Base-by-base conservation (phyloP, 306 rosid species). In the Lathyrus tuberosus region DNA sequence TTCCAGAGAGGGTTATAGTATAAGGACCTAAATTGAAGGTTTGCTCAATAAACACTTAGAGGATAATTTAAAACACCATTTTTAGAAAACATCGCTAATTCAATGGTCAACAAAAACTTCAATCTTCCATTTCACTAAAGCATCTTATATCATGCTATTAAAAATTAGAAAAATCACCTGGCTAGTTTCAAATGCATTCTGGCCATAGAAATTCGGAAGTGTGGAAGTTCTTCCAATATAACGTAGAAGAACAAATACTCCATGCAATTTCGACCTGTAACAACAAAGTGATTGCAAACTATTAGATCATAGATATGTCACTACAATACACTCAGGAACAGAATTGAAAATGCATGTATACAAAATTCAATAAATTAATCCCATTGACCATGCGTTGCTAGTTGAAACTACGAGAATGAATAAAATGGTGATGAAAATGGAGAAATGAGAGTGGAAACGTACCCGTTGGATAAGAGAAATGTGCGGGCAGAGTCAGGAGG, bases 391-490 rank as follows among this genome's bases (percentile, higher is more conserved):
- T 22, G 18, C 7, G 54, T 4, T 24, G 47, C 37, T 41, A 58
- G 69, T 17, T 46, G 5, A 56, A 44, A 5, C 28, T 38, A 53
- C 5, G 44, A 42, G 69, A 8, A 59, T 8, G 70, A 28, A 9
- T 16, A 4, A 4, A 4, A 79, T 10, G 15, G 9, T 30, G 47
- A 56, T 47, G 40, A 46, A 18, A 22, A 37, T 10, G 5, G 26
- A 48, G 49, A 37, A 26, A 31, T 33, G 38, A 33, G 38, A 33
- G 8, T 33, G 35, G 12, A 62, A 72, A 65, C 20, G 22, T 85
- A 94, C 97, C 97, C 98, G 71, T 84, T 30, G 38, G 89, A 76
- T 73, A 88, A 83, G 65, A 76, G 65, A 33, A 87, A 78, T 4
- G 76, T 18, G 4, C 91, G 89, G 62, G 81, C 33, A 48, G 92